Evolutionary conservation across 2,329 filamentous ascomycete species (phyloP), one percentile per base, ranked within the genome.

Genomic region (Venturia aucupariae): DNA sequence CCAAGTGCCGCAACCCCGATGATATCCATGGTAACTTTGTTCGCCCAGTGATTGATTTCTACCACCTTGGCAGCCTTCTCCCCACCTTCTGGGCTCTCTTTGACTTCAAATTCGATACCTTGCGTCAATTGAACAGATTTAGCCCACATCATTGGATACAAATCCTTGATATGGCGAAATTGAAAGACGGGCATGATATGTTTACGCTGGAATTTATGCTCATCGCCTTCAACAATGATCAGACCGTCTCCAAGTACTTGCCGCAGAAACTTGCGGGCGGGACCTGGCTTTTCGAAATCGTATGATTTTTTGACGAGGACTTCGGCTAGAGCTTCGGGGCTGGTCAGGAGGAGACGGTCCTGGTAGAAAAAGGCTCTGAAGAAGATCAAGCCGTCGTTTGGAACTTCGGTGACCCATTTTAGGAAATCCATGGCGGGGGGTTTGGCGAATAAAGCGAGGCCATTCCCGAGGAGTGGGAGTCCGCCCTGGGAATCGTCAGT

Each of bases 71-170:
- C 66, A 13, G 65, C 59, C 64, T 54, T 74, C 48, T 68, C 74
- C 27, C 73, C 71, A 11, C 13, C 35, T 75, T 67, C 6, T 67
- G 75, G 65, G 19, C 84, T 72, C 30, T 81, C 75, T 7, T 76
- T 65, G n/a, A 85, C 72, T 32, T 81, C 75, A 10, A 76, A 73
- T 1, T 79, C 81, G 73, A 96, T 86, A 61, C 82, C 81, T 24
- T 82, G 75, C 6, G 86, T 85, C 69, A 87, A 83, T 72, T 93
- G 87, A 8, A 82, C 75, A 0, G 87, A 83, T 75, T 95, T 96
- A 24, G 76, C 70, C 91, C 91, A 96, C 75, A 97, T 96, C 6
- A 89, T 77, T 0, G 90, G 88, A 70, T 95, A 94, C 17, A 96
- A 78, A 66, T 93, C 84, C 72, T 94, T 95, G 73, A 96, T 80